Conservation (phyloP, 805 yeast species). For the Starmerella davenportii region DNA sequence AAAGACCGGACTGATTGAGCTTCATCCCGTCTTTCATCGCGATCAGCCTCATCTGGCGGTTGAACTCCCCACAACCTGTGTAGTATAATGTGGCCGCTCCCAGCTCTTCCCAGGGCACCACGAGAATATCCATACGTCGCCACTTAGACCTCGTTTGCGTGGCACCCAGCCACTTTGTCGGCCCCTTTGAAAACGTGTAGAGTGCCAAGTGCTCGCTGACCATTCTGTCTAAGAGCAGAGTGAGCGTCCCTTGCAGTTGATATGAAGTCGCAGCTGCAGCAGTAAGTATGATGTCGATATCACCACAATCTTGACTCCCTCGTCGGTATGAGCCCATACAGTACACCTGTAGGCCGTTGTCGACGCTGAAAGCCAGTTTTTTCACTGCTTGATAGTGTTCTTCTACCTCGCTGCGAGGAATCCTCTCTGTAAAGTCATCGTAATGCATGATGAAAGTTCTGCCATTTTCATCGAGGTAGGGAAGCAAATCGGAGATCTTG, state of each 20-base stretch:
- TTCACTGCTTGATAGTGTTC: constrained; percentile 26
- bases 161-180: constrained; percentile 23
- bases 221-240: constrained; percentile 14
- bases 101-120: constrained; percentile 28
- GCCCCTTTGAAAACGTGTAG: constrained; percentile 18
- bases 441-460: constrained; percentile 31
- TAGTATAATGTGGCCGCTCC: constrained; percentile 37
- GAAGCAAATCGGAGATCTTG: constrained; percentile 26
- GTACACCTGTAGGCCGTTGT: constrained; percentile 23
- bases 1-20: constrained; percentile 32
- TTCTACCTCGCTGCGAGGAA: constrained; percentile 31
- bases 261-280: too few species aligned
- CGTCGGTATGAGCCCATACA: constrained; percentile 39
- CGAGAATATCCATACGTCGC: constrained; percentile 37
- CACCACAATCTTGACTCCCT: constrained; percentile 32
- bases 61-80: constrained; percentile 37
- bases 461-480: constrained; percentile 20
- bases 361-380: constrained; percentile 20
- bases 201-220: constrained; percentile 24
- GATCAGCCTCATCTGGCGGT: constrained; percentile 29
- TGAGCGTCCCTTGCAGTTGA: constrained; percentile 19
- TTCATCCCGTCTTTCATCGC: constrained; percentile 27
- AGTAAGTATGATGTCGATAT: constrained; percentile 35
- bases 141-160: constrained; percentile 23
- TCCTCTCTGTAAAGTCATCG: constrained; percentile 30